A percentile compares a stretch with the other conserved stretches of the same genome.
Conservation (phyloP, 352 stramenopile species). For the Phytopythium litorale region DNA sequence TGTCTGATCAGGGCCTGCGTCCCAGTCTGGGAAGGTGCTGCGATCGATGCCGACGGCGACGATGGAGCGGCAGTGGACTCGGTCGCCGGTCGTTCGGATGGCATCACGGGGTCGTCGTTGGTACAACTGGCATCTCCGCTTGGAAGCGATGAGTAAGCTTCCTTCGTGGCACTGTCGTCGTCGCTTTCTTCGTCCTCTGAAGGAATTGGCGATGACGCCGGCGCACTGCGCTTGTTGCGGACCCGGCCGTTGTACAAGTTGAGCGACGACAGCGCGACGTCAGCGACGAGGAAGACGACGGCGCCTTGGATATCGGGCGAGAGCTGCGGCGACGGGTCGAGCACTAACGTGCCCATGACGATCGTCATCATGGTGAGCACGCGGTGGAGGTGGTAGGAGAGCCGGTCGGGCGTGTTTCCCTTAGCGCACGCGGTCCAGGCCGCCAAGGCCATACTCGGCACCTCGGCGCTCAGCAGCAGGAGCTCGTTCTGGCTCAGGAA, state of each 20-base stretch:
- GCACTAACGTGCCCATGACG: slow-evolving; percentile 25
- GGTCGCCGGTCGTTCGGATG: background rate
- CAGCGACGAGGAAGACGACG: slow-evolving; percentile 23
- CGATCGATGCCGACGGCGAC: background rate
- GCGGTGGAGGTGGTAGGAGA: slow-evolving; percentile 28
- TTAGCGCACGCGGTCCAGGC: slow-evolving; percentile 21
- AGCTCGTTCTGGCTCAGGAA: slow-evolving; percentile 29
- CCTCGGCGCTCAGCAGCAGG: slow-evolving; percentile 15
- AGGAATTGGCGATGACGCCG: background rate
- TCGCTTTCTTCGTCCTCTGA: background rate
- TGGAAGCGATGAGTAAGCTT: background rate
- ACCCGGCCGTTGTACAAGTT: slow-evolving; percentile 15
- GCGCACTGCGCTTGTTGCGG: background rate
- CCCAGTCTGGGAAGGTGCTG: background rate
- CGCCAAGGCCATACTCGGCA: slow-evolving; percentile 25
- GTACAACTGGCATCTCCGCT: background rate
- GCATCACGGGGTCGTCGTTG: background rate
- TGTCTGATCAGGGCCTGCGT: slow-evolving; percentile 15
- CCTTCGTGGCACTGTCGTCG: background rate
- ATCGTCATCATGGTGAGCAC: slow-evolving; percentile 27
- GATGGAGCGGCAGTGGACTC: background rate
- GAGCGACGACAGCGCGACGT: slow-evolving; percentile 19
- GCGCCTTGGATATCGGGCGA: slow-evolving; percentile 23
- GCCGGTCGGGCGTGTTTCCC: slow-evolving; percentile 15
- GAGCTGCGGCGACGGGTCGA: slow-evolving; percentile 15